Percentiles rank a stretch among this genome's conserved stretches.
Conservation (phyloP, 805 yeast genomes). For the Kodamaea jinghongensis region DNA sequence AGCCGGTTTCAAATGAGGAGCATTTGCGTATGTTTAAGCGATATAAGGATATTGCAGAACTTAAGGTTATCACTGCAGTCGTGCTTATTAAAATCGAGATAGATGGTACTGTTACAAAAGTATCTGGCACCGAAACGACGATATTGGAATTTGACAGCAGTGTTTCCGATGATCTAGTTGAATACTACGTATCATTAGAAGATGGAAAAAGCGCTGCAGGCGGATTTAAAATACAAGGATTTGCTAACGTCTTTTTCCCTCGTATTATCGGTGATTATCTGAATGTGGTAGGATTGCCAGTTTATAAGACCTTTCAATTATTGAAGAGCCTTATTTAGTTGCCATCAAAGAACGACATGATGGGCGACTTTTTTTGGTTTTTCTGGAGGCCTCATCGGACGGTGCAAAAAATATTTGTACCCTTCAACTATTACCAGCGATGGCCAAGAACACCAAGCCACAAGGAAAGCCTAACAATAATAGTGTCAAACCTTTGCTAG, state of each 20-base stretch:
- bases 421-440: background rate
- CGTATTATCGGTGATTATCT: constrained; percentile 74
- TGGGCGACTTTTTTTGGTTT: constrained; percentile 3
- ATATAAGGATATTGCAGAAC: constrained; percentile 19
- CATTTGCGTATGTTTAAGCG: constrained; percentile 30
- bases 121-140: constrained; percentile 28
- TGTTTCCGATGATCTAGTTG: constrained; percentile 53
- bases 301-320: constrained; percentile 50
- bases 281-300: constrained; percentile 88
- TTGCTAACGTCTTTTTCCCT: constrained; percentile 62
- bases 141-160: constrained; percentile 47
- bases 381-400: constrained; percentile 4
- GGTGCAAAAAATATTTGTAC: constrained; percentile 1
- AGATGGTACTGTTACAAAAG: constrained; percentile 6
- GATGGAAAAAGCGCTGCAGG: constrained; percentile 90
- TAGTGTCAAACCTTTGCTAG: constrained; percentile 9
- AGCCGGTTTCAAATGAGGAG: constrained; percentile 49
- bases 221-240: constrained; percentile 82
- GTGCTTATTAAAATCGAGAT: constrained; percentile 19
- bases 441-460: constrained; percentile 1
- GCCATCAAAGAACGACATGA: no score
- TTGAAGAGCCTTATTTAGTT: no score
- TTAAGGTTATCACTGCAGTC: constrained; percentile 37
- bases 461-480: constrained; percentile 1
- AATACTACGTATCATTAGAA: constrained; percentile 59